These are phyloP conservation scores for Echites panduratus DNA, from an alignment of 257 asterid genomes.

Conservation along the genomic window DNA sequence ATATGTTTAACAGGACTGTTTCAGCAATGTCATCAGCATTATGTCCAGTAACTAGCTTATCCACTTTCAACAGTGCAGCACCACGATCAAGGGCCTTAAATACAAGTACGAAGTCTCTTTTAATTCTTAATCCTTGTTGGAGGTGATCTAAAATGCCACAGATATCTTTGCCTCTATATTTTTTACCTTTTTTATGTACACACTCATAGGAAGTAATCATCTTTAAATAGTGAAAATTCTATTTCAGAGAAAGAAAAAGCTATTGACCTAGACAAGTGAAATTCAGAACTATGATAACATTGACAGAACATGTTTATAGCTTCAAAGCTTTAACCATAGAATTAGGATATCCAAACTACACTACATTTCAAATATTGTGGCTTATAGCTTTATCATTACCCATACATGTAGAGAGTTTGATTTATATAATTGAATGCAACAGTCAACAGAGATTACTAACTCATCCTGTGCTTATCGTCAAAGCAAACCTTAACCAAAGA, in stretches of 20 bases:
- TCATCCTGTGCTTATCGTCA: not conserved
- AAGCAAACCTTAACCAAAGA: not conserved
- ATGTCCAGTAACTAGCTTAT: slow-evolving; percentile 95
- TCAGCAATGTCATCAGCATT: slow-evolving; percentile 99
- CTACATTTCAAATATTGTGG: not conserved
- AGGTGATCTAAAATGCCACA: too few relatives aligned
- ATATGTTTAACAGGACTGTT: slow-evolving; percentile 87
- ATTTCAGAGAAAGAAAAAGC: not conserved
- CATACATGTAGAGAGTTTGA: not conserved
- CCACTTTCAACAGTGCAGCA: slow-evolving; percentile 87
- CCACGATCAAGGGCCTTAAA: slow-evolving; percentile 97
- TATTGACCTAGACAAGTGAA: not conserved
- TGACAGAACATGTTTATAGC: not conserved
- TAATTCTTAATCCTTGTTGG: too few relatives aligned
- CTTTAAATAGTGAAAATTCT: not conserved
- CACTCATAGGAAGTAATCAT: not conserved
- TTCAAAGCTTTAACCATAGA: not conserved
- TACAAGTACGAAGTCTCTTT: slow-evolving; percentile 18
- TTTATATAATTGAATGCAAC: too few relatives aligned
- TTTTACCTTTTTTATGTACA: too few relatives aligned
- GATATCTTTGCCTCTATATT: too few relatives aligned
- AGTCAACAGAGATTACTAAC: not conserved
- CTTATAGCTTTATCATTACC: not conserved
- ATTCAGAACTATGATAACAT: not conserved
- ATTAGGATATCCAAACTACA: not conserved